Evolutionary conservation across 371 early-diverging fungal genomes (phyloP).

Genomic region (Choanephora cucurbitarum): DNA sequence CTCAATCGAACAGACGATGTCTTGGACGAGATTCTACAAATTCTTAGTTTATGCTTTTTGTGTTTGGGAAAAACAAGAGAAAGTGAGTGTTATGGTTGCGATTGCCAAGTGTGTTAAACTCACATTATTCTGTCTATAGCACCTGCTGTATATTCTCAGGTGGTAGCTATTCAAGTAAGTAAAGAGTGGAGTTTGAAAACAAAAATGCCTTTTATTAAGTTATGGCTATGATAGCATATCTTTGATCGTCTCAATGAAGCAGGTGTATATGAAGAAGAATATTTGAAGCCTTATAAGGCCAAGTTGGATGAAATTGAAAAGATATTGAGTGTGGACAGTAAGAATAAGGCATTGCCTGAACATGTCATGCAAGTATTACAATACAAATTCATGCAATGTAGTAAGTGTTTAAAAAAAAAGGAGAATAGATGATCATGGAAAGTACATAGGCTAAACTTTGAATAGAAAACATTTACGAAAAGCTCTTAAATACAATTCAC

Average conservation of each 20-base stretch:
- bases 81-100: too few species aligned
- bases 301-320: slow-evolving; percentile 43
- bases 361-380: slow-evolving; percentile 36
- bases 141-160: slow-evolving; percentile 78
- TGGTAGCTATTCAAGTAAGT: slow-evolving; percentile 75
- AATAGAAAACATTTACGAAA: slow-evolving; percentile 35
- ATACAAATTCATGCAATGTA: slow-evolving; percentile 42
- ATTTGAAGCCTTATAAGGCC: slow-evolving; percentile 37
- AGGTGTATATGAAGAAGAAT: slow-evolving; percentile 65
- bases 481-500: slow-evolving; percentile 38
- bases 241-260: slow-evolving; percentile 69
- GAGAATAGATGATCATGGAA: too few species aligned
- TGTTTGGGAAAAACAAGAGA: slow-evolving; percentile 78
- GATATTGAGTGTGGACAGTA: slow-evolving; percentile 33
- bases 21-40: slow-evolving; percentile 75
- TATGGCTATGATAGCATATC: slow-evolving; percentile 59
- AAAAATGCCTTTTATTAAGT: background rate
- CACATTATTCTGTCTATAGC: slow-evolving; percentile 19
- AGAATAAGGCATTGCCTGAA: slow-evolving; percentile 28
- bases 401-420: too few species aligned
- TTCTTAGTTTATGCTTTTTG: slow-evolving; percentile 77
- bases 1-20: slow-evolving; percentile 72
- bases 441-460: too few species aligned
- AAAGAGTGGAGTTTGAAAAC: background rate
- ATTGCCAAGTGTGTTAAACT: too few species aligned